Percentiles rank a stretch among this genome's conserved stretches.
These are phyloP conservation scores for Hippophae tibetana DNA, from an alignment of 306 rosid species.

Conservation along the genomic window DNA sequence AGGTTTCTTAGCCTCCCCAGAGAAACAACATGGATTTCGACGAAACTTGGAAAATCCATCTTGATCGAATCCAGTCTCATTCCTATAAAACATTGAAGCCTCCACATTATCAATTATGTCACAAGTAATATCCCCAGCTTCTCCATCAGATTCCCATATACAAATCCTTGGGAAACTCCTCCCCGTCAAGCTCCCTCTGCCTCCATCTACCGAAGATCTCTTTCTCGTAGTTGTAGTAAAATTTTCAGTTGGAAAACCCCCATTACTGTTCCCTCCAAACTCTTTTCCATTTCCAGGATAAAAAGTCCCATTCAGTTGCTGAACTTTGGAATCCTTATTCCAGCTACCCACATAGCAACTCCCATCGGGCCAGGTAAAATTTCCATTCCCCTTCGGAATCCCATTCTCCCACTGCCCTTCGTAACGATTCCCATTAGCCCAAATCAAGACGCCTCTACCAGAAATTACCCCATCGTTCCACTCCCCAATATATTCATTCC, in stretches of 20 bases:
- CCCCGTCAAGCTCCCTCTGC: conserved; percentile 48
- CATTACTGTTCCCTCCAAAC: conserved; percentile 21
- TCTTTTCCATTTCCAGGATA: conserved; percentile 44
- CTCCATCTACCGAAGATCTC: conserved; percentile 47
- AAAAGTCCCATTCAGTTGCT: conserved; percentile 47
- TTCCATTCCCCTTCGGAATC: conserved; percentile 67
- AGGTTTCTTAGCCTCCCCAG: conserved; percentile 66
- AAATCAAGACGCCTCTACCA: conserved; percentile 60
- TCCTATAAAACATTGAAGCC: conserved; percentile 58
- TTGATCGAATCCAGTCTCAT: conserved; percentile 29
- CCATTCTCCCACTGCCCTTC: conserved; percentile 91
- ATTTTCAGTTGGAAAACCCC: conserved; percentile 30
- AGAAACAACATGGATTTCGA: conserved; percentile 38
- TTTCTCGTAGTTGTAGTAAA: conserved; percentile 48
- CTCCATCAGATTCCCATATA: conserved; percentile 94
- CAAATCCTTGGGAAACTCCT: conserved; percentile 73
- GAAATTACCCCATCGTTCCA: conserved; percentile 77
- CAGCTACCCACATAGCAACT: conserved; percentile 65
- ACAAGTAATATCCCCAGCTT: conserved; percentile 91
- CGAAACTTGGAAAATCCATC: conserved; percentile 33
- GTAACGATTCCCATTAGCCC: conserved; percentile 80
- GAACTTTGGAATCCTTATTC: conserved; percentile 57
- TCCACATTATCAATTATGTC: conserved; percentile 87
- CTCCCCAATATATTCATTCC: conserved; percentile 73
- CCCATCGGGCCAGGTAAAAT: conserved; percentile 76